Evolutionary conservation across 495 filamentous ascomycete species (phyloP), one percentile per base, ranked within the genome.

Genomic region (Penicillium coprophilum): DNA sequence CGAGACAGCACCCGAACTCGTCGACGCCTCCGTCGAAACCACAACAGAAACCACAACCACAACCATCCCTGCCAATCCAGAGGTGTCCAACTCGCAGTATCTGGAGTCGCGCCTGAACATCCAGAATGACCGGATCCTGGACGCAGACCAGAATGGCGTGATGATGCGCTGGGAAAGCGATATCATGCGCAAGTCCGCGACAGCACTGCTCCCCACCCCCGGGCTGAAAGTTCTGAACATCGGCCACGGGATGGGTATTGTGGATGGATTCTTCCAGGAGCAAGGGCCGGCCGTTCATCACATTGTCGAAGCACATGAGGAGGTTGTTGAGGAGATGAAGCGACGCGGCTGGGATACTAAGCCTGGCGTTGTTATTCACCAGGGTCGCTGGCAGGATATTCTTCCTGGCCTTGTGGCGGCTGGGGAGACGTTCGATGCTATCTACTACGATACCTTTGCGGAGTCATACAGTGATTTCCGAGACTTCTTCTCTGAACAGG

Each of bases 401-500:
- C 70, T 96, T 8, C 88, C 87, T 0, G 71, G 73, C 28, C 77
- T 98, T 8, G 71, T 94, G 0, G 80, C 83, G n/a, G 71, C 85
- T 45, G 86, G 86, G 7, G 78, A 86, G 43, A 73, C 84, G 23
- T 95, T 93, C 67, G 91, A 98, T 69, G 92, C 88, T 32, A 92
- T 98, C 53, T 98, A 97, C 76, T 97, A 96, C 63, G 95, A 97
- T 67, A 98, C 94, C 0, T 98, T 97, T 62, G 94, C 92, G 8
- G 95, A 97, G 73, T 86, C 89, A 44, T 98, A 98, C 73, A 76
- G 73, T 6, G 89, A 90, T 67, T 82, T 98, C 39, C 86, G 86
- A 31, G 78, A 85, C 30, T 98, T 98, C 75, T 96, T 98, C 70
- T 84, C 80, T 12, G 93, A 98, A 67, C 86, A 86, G 59, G 84